These are phyloP conservation scores for Serendipita vermifera DNA, from an alignment of 768 basidiomycete genomes.

Conservation along the genomic window DNA sequence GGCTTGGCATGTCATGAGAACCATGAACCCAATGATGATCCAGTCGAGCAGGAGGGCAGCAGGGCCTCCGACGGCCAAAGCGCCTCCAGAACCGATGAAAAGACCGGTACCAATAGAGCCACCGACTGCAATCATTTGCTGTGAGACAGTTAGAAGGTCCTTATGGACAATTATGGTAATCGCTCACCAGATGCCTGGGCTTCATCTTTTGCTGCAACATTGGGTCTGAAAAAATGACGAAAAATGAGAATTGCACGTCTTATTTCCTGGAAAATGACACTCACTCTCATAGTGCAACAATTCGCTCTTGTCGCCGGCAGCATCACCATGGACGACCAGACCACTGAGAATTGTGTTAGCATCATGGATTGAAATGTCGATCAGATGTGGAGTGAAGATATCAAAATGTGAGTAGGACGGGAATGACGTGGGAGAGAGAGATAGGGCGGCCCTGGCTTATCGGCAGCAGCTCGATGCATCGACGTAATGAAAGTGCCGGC, in stretches of 20 bases:
- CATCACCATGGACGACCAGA: background rate
- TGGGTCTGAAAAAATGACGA: conserved; percentile 11
- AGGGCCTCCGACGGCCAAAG: conserved; percentile 22
- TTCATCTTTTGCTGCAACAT: conserved; percentile 26
- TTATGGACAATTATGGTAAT: too few relatives aligned
- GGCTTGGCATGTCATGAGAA: background rate
- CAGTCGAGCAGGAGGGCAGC: conserved; percentile 24
- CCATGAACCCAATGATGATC: conserved; percentile 19
- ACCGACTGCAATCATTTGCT: conserved; percentile 10
- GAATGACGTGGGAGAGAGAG: background rate
- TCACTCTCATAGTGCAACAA: background rate
- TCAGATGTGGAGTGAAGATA: background rate
- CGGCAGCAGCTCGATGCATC: too few relatives aligned
- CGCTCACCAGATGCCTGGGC: conserved; percentile 18
- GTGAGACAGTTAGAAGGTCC: too few relatives aligned
- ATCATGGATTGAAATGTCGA: background rate
- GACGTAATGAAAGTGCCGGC: too few relatives aligned
- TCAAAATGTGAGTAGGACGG: background rate
- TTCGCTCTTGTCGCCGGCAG: background rate
- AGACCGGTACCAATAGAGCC: conserved; percentile 20
- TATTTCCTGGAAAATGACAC: conserved; percentile 15
- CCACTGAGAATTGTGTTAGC: background rate
- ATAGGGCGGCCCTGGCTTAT: too few relatives aligned
- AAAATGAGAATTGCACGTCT: conserved; percentile 15
- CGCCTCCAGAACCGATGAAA: conserved; percentile 23